Base-by-base conservation (phyloP, 2,329 filamentous ascomycete species). In the Zymoseptoria pseudotritici region DNA sequence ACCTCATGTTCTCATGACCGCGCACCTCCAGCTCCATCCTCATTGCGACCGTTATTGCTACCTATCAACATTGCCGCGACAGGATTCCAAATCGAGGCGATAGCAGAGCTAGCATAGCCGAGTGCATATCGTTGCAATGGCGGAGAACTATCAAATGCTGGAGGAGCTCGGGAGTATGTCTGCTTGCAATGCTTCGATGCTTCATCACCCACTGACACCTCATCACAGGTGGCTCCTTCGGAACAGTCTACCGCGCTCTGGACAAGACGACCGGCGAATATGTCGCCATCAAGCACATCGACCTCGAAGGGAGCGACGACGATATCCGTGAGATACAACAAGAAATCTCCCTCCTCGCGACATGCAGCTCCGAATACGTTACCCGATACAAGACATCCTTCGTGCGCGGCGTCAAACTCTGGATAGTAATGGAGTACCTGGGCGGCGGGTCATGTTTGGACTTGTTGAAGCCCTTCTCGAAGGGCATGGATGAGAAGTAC, bases 401-500 rank as follows among this genome's bases (percentile, higher is more conserved):
- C 74, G 83, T 97, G n/a, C 86, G 90, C 67, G 94, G 94, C 24
- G 89, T 92, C 73, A 99, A 97, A 77, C 79, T 99, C 80, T 99
- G 94, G 94, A 99, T 99, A 72, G 91, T 97, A 60, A 99, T 99
- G 94, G 94, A 99, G 76, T 99, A 89, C 72, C 80, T 99, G 10
- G 94, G 94, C 5, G 94, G 94, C 64, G 94, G 94, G 50, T 97
- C 94, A 19, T 97, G 94, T 73, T 82, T 97, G 65, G 94, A 99
- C 74, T 76, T 99, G 80, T 81, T 97, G 64, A 96, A 95, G 86
- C 90, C 92, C 17, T 92, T 90, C 54, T 84, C 86, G 58, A 69
- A 63, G 53, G 65, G 65, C 13, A 95, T 99, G 74, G 86, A 84
- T 71, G 94, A 99, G 80, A 82, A 84, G 13, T 91, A 97, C 71